These are phyloP conservation scores for Arctium minus DNA, from an alignment of 129 eudicot species.

Conservation along the genomic window DNA sequence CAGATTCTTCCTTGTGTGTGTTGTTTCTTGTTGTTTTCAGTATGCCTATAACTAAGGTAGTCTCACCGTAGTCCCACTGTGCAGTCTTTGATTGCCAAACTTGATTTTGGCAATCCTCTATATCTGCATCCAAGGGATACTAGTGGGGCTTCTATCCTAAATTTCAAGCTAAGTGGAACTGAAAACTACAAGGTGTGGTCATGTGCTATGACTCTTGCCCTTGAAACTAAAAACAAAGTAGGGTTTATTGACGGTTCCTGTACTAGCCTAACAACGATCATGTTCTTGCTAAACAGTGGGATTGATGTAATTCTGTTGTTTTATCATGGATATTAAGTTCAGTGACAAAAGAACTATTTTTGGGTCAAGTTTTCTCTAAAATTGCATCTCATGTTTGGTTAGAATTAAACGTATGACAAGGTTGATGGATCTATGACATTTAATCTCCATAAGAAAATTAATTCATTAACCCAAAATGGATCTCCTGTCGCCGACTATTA, in stretches of 20 bases:
- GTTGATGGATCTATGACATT: not conserved
- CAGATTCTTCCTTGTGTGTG: too few species aligned
- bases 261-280: not conserved
- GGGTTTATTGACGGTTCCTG: not conserved
- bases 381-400: not conserved
- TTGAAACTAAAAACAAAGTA: too few species aligned
- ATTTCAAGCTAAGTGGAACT: not conserved
- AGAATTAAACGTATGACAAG: not conserved
- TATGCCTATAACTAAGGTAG: too few species aligned
- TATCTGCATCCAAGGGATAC: not conserved
- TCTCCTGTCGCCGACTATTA: not conserved
- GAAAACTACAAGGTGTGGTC: not conserved
- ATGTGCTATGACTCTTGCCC: too few species aligned
- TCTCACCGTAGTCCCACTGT: too few species aligned
- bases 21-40: too few species aligned
- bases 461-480: not conserved
- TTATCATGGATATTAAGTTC: not conserved
- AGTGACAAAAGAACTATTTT: not conserved
- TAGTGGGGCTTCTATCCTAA: not conserved
- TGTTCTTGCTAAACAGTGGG: not conserved
- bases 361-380: not conserved
- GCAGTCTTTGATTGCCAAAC: not conserved
- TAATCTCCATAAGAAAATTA: too few species aligned
- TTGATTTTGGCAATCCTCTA: not conserved
- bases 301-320: not conserved